Percentiles rank a stretch among this genome's conserved stretches.
These are phyloP conservation scores for Pichia rugopelliculosa DNA, from an alignment of 805 yeast genomes.

Conservation along the genomic window DNA sequence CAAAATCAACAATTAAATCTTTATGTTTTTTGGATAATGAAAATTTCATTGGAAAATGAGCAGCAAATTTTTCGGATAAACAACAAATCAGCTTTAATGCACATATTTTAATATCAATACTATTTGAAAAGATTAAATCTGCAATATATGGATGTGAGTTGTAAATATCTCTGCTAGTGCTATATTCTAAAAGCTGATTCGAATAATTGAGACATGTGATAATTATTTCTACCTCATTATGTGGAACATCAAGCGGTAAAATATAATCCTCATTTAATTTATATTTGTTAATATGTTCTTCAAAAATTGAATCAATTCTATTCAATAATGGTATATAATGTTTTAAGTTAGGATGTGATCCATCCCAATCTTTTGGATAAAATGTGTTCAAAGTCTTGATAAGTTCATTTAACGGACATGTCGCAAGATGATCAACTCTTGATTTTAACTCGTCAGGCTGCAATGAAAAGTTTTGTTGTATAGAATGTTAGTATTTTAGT, in stretches of 20 bases:
- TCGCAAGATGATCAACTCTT: conserved; percentile 14
- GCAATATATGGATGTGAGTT: conserved; percentile 57
- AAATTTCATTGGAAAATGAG: conserved; percentile 35
- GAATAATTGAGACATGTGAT: conserved; percentile 55
- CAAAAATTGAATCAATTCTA: conserved; percentile 63
- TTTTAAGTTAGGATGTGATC: conserved; percentile 41
- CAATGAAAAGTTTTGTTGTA: neutral
- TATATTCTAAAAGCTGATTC: conserved; percentile 54
- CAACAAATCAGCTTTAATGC: conserved; percentile 48
- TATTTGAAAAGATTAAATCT: conserved; percentile 50
- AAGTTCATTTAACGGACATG: conserved; percentile 18
- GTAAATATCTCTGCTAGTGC: conserved; percentile 61
- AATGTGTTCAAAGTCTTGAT: conserved; percentile 13
- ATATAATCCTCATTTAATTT: conserved; percentile 39
- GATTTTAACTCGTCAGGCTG: conserved; percentile 16
- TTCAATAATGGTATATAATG: conserved; percentile 76
- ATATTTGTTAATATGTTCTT: conserved; percentile 46
- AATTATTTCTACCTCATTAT: conserved; percentile 40
- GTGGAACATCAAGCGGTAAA: conserved; percentile 37
- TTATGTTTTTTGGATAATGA: conserved; percentile 38
- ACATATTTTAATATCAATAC: conserved; percentile 49
- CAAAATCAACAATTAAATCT: conserved; percentile 42
- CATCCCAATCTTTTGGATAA: conserved; percentile 25
- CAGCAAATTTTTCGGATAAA: conserved; percentile 54
- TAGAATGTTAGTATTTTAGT: conserved; percentile 8